Evolutionary conservation across 2,329 filamentous ascomycete genomes (phyloP), one percentile per base, ranked within the genome.

Genomic region (Aureobasidium sp.): DNA sequence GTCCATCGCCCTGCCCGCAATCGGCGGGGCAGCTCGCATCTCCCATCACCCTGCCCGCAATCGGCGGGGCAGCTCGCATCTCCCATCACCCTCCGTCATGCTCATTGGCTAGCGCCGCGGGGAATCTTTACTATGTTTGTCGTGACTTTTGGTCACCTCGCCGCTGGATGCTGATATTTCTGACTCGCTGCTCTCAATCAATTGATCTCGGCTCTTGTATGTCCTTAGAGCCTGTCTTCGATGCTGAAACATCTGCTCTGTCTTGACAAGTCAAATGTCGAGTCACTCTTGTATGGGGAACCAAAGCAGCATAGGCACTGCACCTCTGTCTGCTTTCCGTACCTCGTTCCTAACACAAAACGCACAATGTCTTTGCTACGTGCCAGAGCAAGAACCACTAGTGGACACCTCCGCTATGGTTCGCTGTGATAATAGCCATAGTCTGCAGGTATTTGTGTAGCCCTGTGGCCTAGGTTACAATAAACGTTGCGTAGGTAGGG

Each of bases 81-180:
- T 47, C 44, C 7, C 44, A 47, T 16, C 41, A 39, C 32, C 49
- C 34, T 21, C 37, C 50, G 53, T 45, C 29, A 44, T 36, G 14
- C 32, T 58, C 41, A 58, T 58, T 58, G 54, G 54, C 42, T 37
- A 32, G 27, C 34, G 37, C 9, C 25, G 25, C 51, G 37, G 53
- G 53, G 39, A n/a, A 57, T 44, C n/a, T 7, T 44, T 34, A 16
- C 51, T 34, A 9, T 9, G 37, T 44, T 30, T 45, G 53, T 57
- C 53, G 32, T 57, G 39, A 25, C n/a, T 42, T 57, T 57, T 34
- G 53, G 39, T 44, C 39, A 57, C 53, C n/a, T 34, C 39, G 53
- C 53, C 53, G 51, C 51, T 10, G 16, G 2, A 29, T 45, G 11
- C 37, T 32, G 3, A 16, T 27, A 16, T 42, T 8, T 44, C 37